Conservation (phyloP, 1,284 basidiomycete genomes). For the Melampsora americana region DNA sequence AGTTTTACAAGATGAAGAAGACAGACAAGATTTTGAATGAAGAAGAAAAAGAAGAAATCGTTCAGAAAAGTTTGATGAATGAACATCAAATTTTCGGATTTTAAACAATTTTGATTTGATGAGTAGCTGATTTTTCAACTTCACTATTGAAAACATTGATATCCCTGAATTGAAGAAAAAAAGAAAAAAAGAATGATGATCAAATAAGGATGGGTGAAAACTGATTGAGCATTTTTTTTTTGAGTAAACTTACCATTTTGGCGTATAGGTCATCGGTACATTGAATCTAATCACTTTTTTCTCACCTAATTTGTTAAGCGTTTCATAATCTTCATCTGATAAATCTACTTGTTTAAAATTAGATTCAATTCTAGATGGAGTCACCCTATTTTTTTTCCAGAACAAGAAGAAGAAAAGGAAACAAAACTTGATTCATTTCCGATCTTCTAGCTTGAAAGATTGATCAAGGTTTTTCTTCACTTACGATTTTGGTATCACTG, state of each 20-base stretch:
- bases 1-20: too few species aligned
- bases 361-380: slow-evolving; percentile 51
- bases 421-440: background rate
- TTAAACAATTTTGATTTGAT: too few species aligned
- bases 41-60: too few species aligned
- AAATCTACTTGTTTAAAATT: slow-evolving; percentile 53
- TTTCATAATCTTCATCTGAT: slow-evolving; percentile 51
- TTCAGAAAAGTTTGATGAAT: too few species aligned
- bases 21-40: too few species aligned
- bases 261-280: slow-evolving; percentile 39
- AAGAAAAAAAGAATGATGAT: background rate
- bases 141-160: slow-evolving; percentile 43
- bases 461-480: background rate
- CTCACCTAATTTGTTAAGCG: slow-evolving; percentile 18
- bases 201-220: background rate
- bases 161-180: slow-evolving; percentile 14
- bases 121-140: slow-evolving; percentile 21
- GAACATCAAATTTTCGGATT: too few species aligned
- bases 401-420: background rate
- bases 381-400: slow-evolving; percentile 48
- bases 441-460: too few species aligned
- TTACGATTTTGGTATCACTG: slow-evolving; percentile 52
- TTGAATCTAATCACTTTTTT: slow-evolving; percentile 35
- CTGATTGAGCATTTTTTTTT: background rate
- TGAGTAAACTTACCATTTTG: slow-evolving; percentile 29